phyloP scores from a whole-genome alignment of 768 basidiomycete species.

The Kwoniella europaea region DNA sequence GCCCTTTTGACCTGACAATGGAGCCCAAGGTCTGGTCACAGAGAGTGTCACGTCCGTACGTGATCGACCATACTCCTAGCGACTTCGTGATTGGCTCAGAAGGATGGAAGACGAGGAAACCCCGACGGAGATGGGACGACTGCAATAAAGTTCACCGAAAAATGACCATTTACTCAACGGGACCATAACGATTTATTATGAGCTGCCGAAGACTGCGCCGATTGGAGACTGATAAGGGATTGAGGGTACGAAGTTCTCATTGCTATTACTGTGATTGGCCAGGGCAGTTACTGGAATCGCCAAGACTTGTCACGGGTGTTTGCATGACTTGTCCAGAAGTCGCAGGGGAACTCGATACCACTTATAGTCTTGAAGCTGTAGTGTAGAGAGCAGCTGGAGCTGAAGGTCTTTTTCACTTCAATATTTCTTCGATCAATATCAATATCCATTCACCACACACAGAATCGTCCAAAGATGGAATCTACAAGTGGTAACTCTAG shows the following conservation, averaged over 20 bases:
- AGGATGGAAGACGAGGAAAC: background rate
- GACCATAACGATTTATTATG: too few relatives aligned
- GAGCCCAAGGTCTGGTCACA: background rate
- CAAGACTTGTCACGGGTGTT: background rate
- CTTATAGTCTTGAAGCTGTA: too few relatives aligned
- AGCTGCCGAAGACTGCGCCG: too few relatives aligned
- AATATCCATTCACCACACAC: too few relatives aligned
- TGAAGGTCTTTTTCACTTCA: too few relatives aligned
- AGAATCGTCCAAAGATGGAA: conserved; percentile 4
- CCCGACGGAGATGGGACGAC: background rate
- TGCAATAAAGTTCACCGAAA: background rate
- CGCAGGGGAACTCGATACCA: too few relatives aligned
- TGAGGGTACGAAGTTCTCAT: too few relatives aligned
- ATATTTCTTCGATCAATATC: too few relatives aligned
- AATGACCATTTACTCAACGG: too few relatives aligned
- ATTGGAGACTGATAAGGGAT: too few relatives aligned
- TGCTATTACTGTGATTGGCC: background rate
- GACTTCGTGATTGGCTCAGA: background rate
- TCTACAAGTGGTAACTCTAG: background rate
- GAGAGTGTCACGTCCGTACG: background rate
- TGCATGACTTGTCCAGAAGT: background rate
- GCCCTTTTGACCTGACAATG: background rate
- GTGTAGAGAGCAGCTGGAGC: too few relatives aligned
- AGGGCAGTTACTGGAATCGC: background rate
- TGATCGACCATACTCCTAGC: background rate